phyloP scores from a whole-genome alignment of 306 rosid species.

The Pyrus bretschneideri region DNA sequence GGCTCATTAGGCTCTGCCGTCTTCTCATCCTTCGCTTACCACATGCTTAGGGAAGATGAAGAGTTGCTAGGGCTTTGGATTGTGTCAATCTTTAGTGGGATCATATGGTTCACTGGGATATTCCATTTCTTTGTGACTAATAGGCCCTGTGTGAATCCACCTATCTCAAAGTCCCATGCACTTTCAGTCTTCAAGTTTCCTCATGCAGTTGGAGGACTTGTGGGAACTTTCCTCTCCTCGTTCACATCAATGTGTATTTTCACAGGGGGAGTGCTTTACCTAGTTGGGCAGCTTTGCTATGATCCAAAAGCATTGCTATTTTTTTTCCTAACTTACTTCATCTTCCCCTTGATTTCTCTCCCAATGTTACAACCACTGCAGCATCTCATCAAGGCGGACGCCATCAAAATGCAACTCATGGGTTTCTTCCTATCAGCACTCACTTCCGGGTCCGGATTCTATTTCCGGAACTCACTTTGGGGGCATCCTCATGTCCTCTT shows the following conservation, averaged over 20 bases:
- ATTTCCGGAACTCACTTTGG: slow-evolving; percentile 38
- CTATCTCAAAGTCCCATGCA: slow-evolving; percentile 27
- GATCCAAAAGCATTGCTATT: slow-evolving; percentile 43
- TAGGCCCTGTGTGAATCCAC: slow-evolving; percentile 23
- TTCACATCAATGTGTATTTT: slow-evolving; percentile 65
- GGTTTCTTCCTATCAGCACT: slow-evolving; percentile 53
- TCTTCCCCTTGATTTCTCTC: slow-evolving; percentile 57
- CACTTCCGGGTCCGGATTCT: slow-evolving; percentile 55
- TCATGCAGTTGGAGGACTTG: slow-evolving; percentile 59
- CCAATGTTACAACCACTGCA: slow-evolving; percentile 58
- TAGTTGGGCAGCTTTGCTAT: slow-evolving; percentile 61
- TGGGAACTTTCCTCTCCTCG: slow-evolving; percentile 50
- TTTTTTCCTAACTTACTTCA: slow-evolving; percentile 69
- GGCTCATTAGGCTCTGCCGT: slow-evolving; percentile 61
- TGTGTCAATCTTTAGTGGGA: slow-evolving; percentile 80
- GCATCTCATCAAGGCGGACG: slow-evolving; percentile 35
- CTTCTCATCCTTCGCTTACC: slow-evolving; percentile 60
- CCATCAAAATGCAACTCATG: slow-evolving; percentile 66
- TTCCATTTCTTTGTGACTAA: slow-evolving; percentile 36
- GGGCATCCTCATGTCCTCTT: slow-evolving; percentile 27
- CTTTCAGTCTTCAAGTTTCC: slow-evolving; percentile 50
- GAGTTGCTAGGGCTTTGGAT: slow-evolving; percentile 65
- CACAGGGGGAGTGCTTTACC: slow-evolving; percentile 55
- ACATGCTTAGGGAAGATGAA: slow-evolving; percentile 47
- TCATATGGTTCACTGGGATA: slow-evolving; percentile 63